A percentile compares a stretch with the other conserved stretches of the same genome.
Evolutionary conservation across 208 protist genomes (phyloP).

Genomic region (Leptomonas pyrrhocoris): DNA sequence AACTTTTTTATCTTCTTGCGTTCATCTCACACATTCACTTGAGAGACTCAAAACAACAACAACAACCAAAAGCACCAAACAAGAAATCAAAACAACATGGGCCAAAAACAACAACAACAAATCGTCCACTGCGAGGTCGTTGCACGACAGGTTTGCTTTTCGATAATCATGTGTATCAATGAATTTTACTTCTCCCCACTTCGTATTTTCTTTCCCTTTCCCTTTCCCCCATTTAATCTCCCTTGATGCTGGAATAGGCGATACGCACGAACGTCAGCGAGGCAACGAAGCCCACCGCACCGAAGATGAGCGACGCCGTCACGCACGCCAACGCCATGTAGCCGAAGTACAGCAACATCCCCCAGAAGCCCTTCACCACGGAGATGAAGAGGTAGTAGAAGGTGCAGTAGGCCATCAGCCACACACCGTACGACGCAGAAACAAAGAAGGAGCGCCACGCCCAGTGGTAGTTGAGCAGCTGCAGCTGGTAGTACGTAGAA

Average conservation of each 20-base stretch:
- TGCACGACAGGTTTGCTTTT: too few species aligned
- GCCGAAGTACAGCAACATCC: slow-evolving; percentile 64
- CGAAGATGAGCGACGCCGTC: slow-evolving; percentile 46
- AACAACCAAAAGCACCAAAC: too few species aligned
- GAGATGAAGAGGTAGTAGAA: slow-evolving; percentile 87
- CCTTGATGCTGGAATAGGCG: slow-evolving; percentile 57
- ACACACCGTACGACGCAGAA: slow-evolving; percentile 75
- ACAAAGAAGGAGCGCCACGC: slow-evolving; percentile 95
- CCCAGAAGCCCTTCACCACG: slow-evolving; percentile 49
- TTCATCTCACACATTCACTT: too few species aligned
- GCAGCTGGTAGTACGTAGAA: slow-evolving; percentile 96
- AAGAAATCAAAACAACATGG: too few species aligned
- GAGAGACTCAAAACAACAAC: too few species aligned
- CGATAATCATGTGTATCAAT: too few species aligned
- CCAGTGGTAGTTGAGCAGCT: slow-evolving; percentile 93
- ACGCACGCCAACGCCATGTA: slow-evolving; percentile 57
- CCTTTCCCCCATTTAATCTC: slow-evolving; percentile 26
- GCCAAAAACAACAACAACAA: too few species aligned
- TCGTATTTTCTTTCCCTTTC: slow-evolving; percentile 1
- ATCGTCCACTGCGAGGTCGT: too few species aligned
- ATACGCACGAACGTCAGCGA: slow-evolving; percentile 60
- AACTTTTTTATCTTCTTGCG: too few species aligned
- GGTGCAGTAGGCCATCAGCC: slow-evolving; percentile 92
- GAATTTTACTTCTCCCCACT: too few species aligned
- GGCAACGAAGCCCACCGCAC: slow-evolving; percentile 58